phyloP scores from a whole-genome alignment of 2,329 filamentous ascomycete species.

The Periconia macrospinosa region DNA sequence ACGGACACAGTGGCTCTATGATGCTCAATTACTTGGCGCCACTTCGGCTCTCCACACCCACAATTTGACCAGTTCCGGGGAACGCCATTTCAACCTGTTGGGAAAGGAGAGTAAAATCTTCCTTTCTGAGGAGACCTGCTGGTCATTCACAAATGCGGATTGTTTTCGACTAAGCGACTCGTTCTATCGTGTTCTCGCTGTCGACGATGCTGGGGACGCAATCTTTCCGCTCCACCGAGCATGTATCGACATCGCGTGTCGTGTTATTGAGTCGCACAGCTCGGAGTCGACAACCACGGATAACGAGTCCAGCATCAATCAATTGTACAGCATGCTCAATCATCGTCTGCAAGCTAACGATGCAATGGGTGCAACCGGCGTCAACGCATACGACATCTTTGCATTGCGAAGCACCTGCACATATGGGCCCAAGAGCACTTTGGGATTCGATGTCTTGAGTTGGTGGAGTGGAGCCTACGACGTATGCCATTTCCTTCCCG shows the following conservation, averaged over 20 bases:
- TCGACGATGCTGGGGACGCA: conserved; percentile 11
- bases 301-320: neutral
- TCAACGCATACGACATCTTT: conserved; percentile 20
- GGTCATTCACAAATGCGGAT: conserved; percentile 12
- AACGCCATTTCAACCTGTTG: conserved; percentile 13
- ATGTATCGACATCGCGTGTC: conserved; percentile 24
- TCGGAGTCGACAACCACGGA: neutral
- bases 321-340: neutral
- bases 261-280: conserved; percentile 13
- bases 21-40: conserved; percentile 22
- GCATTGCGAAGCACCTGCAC: conserved; percentile 10
- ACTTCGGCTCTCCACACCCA: conserved; percentile 11
- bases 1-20: conserved; percentile 25
- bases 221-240: conserved; percentile 28
- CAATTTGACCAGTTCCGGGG: conserved; percentile 9
- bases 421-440: conserved; percentile 22
- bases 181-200: conserved; percentile 7
- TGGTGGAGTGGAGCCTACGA: conserved; percentile 31
- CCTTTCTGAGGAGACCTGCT: conserved; percentile 20
- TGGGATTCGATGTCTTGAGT: conserved; percentile 19
- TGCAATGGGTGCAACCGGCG: neutral
- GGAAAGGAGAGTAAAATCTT: conserved; percentile 11
- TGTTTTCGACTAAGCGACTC: conserved; percentile 18
- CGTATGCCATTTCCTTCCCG: conserved; percentile 5
- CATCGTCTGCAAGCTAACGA: neutral